A percentile compares a stretch with the other conserved stretches of the same genome.
Conservation (phyloP, 1,284 basidiomycete species). For the Microbotryum saponariae region DNA sequence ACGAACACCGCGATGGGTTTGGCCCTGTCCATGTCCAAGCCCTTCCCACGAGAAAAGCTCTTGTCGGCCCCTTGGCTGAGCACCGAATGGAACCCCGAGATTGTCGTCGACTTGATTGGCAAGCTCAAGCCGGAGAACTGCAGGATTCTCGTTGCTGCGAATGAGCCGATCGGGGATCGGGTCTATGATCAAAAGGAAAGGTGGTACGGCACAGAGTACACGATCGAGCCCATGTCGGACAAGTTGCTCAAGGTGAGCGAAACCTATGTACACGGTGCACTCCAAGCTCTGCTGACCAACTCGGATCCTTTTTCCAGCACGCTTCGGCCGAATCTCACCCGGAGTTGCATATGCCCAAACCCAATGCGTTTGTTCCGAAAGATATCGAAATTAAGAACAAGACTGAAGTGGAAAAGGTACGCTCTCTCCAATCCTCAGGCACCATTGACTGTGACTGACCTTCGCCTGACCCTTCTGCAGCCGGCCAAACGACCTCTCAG, state of each 20-base stretch:
- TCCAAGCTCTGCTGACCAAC: not conserved
- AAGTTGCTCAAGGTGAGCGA: constrained; percentile 56
- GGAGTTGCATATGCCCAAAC: constrained; percentile 69
- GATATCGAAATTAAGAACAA: constrained; percentile 69
- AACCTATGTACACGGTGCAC: not conserved
- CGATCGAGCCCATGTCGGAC: constrained; percentile 58
- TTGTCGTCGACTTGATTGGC: constrained; percentile 60
- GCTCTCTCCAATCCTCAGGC: constrained; percentile 14
- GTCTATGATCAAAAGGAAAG: constrained; percentile 67
- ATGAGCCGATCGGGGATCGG: constrained; percentile 49
- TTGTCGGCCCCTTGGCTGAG: constrained; percentile 66
- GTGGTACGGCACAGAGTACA: constrained; percentile 75
- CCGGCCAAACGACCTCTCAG: constrained; percentile 66
- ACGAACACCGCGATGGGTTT: constrained; percentile 74
- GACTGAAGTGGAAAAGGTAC: constrained; percentile 55
- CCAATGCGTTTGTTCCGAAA: constrained; percentile 84
- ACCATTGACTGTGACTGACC: not conserved
- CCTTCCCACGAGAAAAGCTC: constrained; percentile 69
- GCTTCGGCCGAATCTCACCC: constrained; percentile 52
- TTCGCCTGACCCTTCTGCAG: constrained; percentile 42
- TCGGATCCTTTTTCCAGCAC: not conserved
- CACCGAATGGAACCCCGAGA: constrained; percentile 66
- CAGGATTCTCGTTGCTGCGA: constrained; percentile 68
- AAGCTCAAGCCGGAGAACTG: constrained; percentile 55
- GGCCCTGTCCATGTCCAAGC: constrained; percentile 67